A percentile compares a stretch with the other conserved stretches of the same genome.
phyloP scores from a whole-genome alignment of 441 rosid genomes.

The Populus trichocarpa region DNA sequence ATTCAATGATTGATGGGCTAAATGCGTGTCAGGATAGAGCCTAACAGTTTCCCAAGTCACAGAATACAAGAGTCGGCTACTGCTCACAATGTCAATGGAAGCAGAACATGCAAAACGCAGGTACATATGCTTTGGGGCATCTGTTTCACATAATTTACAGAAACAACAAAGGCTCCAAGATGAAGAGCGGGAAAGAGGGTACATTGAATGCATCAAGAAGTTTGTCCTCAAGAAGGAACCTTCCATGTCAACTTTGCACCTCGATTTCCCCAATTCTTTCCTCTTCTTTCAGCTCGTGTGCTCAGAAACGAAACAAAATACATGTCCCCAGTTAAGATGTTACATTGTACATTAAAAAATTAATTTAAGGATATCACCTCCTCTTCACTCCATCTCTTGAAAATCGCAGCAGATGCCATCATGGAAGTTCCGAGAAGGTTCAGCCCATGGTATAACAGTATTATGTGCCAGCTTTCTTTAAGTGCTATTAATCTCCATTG shows the following conservation, averaged over 20 bases:
- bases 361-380: conserved; percentile 25
- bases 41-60: background rate
- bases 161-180: background rate
- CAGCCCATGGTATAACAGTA: conserved; percentile 15
- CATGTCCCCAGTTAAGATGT: conserved; percentile 30
- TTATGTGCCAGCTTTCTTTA: conserved; percentile 10
- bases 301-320: conserved; percentile 25
- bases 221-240: conserved; percentile 24
- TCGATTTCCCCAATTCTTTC: conserved; percentile 21
- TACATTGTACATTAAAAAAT: conserved; percentile 39
- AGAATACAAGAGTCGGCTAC: background rate
- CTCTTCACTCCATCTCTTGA: conserved; percentile 10
- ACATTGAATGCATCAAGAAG: conserved; percentile 17
- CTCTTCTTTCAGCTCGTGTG: conserved; percentile 18
- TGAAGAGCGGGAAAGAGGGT: conserved; percentile 1
- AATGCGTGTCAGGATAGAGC: background rate
- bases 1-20: background rate
- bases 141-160: conserved; percentile 33
- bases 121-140: conserved; percentile 6
- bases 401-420: conserved; percentile 17
- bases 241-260: conserved; percentile 21
- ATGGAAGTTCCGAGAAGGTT: conserved; percentile 17
- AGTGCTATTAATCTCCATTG: conserved; percentile 30
- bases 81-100: background rate
- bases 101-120: conserved; percentile 2